phyloP scores from a whole-genome alignment of 495 filamentous ascomycete species.

The Chlorociboria aeruginascens region DNA sequence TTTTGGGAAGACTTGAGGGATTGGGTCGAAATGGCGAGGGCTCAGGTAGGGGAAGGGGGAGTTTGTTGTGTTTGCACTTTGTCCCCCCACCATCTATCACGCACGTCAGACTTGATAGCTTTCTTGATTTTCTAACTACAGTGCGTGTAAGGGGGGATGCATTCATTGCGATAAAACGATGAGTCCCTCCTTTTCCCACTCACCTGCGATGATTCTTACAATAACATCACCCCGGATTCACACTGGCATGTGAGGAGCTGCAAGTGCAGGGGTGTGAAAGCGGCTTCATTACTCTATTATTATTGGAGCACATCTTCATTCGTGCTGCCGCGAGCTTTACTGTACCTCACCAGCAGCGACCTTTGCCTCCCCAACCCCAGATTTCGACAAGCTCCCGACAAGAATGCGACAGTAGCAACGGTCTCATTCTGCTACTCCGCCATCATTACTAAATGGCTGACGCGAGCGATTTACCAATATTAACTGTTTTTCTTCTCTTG shows the following conservation, averaged over 20 bases:
- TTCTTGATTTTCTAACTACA: too few relatives aligned
- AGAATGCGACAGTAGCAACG: conserved; percentile 12
- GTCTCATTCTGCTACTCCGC: not conserved
- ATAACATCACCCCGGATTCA: not conserved
- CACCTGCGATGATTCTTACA: not conserved
- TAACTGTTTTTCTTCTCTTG: conserved; percentile 30
- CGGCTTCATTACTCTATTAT: not conserved
- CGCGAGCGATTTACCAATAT: conserved; percentile 25
- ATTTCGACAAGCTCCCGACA: not conserved
- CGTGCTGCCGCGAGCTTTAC: not conserved
- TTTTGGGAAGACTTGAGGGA: not conserved
- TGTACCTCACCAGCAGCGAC: not conserved
- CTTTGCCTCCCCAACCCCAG: not conserved
- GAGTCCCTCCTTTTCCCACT: too few relatives aligned
- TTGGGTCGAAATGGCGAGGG: not conserved
- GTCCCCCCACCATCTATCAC: not conserved
- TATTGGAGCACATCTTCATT: not conserved
- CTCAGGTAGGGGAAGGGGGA: not conserved
- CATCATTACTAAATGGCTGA: conserved; percentile 12
- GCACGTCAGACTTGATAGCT: not conserved
- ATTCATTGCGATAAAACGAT: too few relatives aligned
- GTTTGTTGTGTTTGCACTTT: not conserved
- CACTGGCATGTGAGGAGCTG: not conserved
- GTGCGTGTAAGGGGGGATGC: too few relatives aligned
- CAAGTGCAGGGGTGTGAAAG: not conserved